phyloP scores from a whole-genome alignment of 306 rosid genomes.

The Vigna trinervia region DNA sequence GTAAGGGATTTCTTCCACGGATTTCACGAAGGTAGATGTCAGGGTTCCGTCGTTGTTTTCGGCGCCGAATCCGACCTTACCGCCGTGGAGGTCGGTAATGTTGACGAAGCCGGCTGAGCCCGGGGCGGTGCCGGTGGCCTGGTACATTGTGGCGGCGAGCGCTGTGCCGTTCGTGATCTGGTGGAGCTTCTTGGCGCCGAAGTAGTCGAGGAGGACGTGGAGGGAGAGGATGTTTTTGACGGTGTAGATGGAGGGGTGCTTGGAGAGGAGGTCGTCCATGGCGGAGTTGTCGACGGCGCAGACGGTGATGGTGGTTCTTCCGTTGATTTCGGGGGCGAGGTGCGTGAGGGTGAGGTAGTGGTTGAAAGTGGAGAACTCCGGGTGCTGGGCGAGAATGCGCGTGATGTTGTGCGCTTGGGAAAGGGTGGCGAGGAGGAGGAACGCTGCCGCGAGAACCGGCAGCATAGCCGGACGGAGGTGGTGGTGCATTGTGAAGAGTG shows the following conservation, averaged over 20 bases:
- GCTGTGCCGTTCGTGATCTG: slow-evolving; percentile 97
- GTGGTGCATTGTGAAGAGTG: neutral
- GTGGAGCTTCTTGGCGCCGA: slow-evolving; percentile 93
- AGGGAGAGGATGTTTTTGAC: slow-evolving; percentile 88
- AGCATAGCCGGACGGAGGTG: neutral
- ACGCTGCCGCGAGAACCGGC: slow-evolving; percentile 39
- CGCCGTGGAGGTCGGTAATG: slow-evolving; percentile 84
- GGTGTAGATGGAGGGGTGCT: slow-evolving; percentile 62
- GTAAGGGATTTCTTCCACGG: slow-evolving; percentile 75
- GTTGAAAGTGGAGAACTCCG: slow-evolving; percentile 84
- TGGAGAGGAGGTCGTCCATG: slow-evolving; percentile 65
- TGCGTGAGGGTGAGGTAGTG: slow-evolving; percentile 76
- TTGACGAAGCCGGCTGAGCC: slow-evolving; percentile 85
- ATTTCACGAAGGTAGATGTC: slow-evolving; percentile 66
- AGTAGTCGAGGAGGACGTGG: slow-evolving; percentile 89
- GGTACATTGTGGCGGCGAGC: slow-evolving; percentile 84
- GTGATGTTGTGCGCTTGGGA: slow-evolving; percentile 70
- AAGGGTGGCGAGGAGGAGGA: slow-evolving; percentile 25
- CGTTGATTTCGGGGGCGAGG: slow-evolving; percentile 78
- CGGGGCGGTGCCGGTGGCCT: slow-evolving; percentile 82
- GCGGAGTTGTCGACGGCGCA: slow-evolving; percentile 90
- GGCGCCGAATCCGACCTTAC: slow-evolving; percentile 81
- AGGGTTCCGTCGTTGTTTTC: slow-evolving; percentile 62
- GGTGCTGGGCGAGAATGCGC: slow-evolving; percentile 63
- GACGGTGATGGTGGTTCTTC: slow-evolving; percentile 72